Conservation (phyloP, 83 land plant genomes). For the Isoetes engelmannii region DNA sequence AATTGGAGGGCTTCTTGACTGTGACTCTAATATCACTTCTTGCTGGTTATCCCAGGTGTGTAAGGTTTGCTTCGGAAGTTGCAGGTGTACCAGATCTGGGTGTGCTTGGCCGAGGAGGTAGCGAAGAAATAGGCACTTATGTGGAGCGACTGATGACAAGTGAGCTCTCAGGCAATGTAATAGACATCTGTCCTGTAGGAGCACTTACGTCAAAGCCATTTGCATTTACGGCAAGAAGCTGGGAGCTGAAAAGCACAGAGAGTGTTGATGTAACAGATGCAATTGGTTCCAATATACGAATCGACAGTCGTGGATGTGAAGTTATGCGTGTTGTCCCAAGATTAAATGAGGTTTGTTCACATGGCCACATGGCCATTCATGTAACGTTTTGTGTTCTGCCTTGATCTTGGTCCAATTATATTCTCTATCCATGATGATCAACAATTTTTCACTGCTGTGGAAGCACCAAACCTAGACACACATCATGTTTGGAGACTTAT, state of each 20-base stretch:
- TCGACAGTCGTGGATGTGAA: constrained; percentile 97
- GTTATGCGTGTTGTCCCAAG: constrained; percentile 93
- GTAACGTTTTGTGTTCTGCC: not conserved
- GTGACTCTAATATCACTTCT: no score
- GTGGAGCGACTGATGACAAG: constrained; percentile 93
- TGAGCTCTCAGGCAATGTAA: constrained; percentile 97
- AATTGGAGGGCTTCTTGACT: no score
- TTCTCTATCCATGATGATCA: no score
- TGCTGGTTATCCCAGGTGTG: constrained; percentile 54
- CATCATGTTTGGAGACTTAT: no score
- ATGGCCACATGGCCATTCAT: not conserved
- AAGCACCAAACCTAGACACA: no score
- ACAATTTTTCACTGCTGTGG: no score
- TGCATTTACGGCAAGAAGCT: constrained; percentile 95
- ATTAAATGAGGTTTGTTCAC: constrained; percentile 71
- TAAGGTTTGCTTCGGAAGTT: constrained; percentile 91
- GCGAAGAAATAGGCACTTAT: constrained; percentile 96
- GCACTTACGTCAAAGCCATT: constrained; percentile 94
- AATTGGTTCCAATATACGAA: constrained; percentile 92
- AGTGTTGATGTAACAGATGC: constrained; percentile 95
- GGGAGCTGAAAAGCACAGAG: constrained; percentile 94
- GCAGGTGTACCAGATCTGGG: constrained; percentile 97
- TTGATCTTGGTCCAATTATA: no score
- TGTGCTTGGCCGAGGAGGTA: constrained; percentile 95
- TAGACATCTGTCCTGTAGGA: constrained; percentile 95